phyloP scores from a whole-genome alignment of 2,329 filamentous ascomycete genomes.

The Stachybotrys elegans region DNA sequence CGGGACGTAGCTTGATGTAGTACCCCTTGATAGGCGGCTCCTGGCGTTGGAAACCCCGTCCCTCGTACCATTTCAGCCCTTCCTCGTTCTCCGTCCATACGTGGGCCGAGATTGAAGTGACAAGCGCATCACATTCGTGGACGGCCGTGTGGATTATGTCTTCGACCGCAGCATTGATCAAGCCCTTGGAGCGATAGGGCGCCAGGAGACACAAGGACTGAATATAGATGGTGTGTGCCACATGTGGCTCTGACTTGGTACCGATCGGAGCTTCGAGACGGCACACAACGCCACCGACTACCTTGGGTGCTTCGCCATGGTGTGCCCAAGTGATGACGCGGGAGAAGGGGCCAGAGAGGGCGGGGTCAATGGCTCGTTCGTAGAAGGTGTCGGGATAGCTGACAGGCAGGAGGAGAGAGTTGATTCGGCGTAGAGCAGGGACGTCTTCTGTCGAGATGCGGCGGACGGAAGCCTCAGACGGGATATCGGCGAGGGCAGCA shows the following conservation, averaged over 20 bases:
- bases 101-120: constrained; percentile 53
- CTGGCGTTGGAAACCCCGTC: constrained; percentile 49
- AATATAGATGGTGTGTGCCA: constrained; percentile 52
- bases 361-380: constrained; percentile 44
- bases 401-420: constrained; percentile 59
- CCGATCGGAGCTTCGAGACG: constrained; percentile 43
- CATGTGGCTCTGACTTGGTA: constrained; percentile 8
- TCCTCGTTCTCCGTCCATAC: constrained; percentile 65
- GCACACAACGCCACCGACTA: constrained; percentile 58
- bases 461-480: constrained; percentile 48
- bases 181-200: constrained; percentile 56
- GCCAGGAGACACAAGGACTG: constrained; percentile 59
- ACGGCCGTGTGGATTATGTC: constrained; percentile 39
- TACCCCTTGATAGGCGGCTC: constrained; percentile 49
- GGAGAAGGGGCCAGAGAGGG: constrained; percentile 48
- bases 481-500: constrained; percentile 28
- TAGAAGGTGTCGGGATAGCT: constrained; percentile 62
- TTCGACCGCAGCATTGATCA: constrained; percentile 53
- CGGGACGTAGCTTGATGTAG: constrained; percentile 57
- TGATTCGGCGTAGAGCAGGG: constrained; percentile 57
- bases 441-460: constrained; percentile 47
- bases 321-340: constrained; percentile 56
- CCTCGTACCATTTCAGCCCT: constrained; percentile 56
- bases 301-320: constrained; percentile 35
- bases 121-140: constrained; percentile 29